Evolutionary conservation across 495 filamentous ascomycete species (phyloP).

Genomic region (Lasiosphaeris hirsuta): DNA sequence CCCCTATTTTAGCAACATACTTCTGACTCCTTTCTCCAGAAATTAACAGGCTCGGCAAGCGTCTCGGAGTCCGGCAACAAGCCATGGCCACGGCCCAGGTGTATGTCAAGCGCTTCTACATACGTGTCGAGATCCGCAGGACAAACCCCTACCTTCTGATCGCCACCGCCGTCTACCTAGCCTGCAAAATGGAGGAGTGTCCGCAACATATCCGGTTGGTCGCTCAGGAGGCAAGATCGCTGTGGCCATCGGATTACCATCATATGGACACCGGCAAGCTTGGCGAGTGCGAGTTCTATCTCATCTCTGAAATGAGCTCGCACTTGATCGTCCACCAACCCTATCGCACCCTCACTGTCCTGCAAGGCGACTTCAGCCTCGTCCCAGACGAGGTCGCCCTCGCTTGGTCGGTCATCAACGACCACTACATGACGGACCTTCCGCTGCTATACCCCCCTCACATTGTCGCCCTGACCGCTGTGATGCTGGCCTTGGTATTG

Average conservation of each 20-base stretch:
- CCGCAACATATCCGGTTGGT: slow-evolving; percentile 93
- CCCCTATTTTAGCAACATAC: background rate
- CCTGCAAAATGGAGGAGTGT: slow-evolving; percentile 98
- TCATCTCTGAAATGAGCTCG: slow-evolving; percentile 93
- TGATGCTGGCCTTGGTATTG: slow-evolving; percentile 80
- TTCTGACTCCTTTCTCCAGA: slow-evolving; percentile 46
- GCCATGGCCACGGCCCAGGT: slow-evolving; percentile 91
- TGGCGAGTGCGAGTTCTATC: slow-evolving; percentile 92
- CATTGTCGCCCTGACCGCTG: slow-evolving; percentile 84
- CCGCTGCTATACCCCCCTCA: slow-evolving; percentile 87
- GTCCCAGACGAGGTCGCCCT: slow-evolving; percentile 73
- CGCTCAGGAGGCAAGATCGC: slow-evolving; percentile 74
- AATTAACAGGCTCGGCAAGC: slow-evolving; percentile 72
- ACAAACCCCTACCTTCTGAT: slow-evolving; percentile 93
- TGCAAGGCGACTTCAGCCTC: slow-evolving; percentile 67
- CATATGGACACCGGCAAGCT: slow-evolving; percentile 78
- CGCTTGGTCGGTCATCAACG: slow-evolving; percentile 88
- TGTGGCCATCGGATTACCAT: slow-evolving; percentile 88
- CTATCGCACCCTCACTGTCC: slow-evolving; percentile 79
- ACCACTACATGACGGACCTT: slow-evolving; percentile 92
- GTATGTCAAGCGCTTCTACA: slow-evolving; percentile 92
- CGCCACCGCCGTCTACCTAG: slow-evolving; percentile 88
- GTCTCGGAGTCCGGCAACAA: slow-evolving; percentile 82
- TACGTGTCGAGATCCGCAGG: slow-evolving; percentile 81
- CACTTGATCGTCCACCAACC: slow-evolving; percentile 95